These are phyloP conservation scores for Metschnikowia chrysomelidarum DNA, from an alignment of 805 yeast genomes.

Conservation along the genomic window DNA sequence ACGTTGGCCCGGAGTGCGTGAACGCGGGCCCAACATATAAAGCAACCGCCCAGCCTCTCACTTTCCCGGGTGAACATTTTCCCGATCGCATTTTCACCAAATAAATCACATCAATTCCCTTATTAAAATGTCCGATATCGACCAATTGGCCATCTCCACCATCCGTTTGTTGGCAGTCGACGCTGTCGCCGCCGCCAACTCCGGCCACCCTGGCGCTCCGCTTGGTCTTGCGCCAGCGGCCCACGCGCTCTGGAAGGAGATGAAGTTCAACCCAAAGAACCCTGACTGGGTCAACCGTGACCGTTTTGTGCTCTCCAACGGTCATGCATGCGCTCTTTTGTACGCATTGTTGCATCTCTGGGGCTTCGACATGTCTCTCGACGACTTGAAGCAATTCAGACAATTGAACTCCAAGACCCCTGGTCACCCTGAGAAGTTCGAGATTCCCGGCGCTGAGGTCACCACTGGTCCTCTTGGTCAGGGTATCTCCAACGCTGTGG, in stretches of 20 bases:
- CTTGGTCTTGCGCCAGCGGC: slow-evolving; percentile 97
- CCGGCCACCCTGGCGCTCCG: slow-evolving; percentile 99
- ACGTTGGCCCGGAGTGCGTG: neutral
- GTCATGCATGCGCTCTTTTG: slow-evolving; percentile 91
- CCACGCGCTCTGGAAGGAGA: slow-evolving; percentile 75
- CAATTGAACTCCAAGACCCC: slow-evolving; percentile 89
- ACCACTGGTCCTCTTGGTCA: slow-evolving; percentile 99
- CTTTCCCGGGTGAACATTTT: slow-evolving; percentile 3
- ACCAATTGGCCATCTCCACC: slow-evolving; percentile 76
- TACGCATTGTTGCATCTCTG: slow-evolving; percentile 82
- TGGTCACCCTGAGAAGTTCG: slow-evolving; percentile 90
- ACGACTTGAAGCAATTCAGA: slow-evolving; percentile 88
- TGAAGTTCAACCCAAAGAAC: slow-evolving; percentile 87
- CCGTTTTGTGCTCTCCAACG: slow-evolving; percentile 91
- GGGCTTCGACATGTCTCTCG: slow-evolving; percentile 78
- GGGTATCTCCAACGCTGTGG: slow-evolving; percentile 95
- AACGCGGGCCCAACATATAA: slow-evolving; percentile 6
- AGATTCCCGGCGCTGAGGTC: slow-evolving; percentile 90
- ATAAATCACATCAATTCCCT: slow-evolving; percentile 6
- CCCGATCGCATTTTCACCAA: slow-evolving; percentile 4
- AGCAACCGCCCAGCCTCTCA: neutral
- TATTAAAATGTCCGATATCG: slow-evolving; percentile 41
- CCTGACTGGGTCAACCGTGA: slow-evolving; percentile 94
- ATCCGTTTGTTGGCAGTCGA: slow-evolving; percentile 89
- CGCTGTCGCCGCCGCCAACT: slow-evolving; percentile 81